Base-by-base conservation (phyloP, 345 rosid genomes). In the Citrus maxima region DNA sequence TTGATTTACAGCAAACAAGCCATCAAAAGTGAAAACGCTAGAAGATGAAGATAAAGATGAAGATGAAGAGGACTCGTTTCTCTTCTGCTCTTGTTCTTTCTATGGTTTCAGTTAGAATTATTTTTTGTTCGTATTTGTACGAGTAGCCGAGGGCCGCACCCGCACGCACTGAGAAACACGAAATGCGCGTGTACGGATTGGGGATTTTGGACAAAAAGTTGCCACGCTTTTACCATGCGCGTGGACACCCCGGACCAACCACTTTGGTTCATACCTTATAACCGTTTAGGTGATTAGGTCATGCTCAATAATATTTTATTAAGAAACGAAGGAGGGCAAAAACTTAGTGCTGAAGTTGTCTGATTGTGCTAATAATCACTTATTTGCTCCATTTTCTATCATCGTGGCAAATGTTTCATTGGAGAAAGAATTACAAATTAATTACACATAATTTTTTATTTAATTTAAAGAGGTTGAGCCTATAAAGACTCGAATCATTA, bases 381-480 rank as follows among this genome's bases (percentile, higher is more conserved):
- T 42, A 42, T 7, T 6, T 37, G 40, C 40, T 10, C 4, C 2
- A 40, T 40, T 40, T 40, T 10, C 46, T 40, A 40, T 40, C 10
- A 40, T 10, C 10, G 4, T 0, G 10, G 13, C 13, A 40, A 40
- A 40, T 42, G 51, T 10, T 42, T 42, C 0, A 42, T 42, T 30
- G 0, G 5, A 32, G 5, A 32, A 32, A 3, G 5, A 4, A 0
- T 32, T 32, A 32, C 0, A 32, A 32, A 32, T 32, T 32, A 32
- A 32, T 32, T 32, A 32, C 0, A 4, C 5, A 4, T 4, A 4
- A 32, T 32, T 32, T 32, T 32, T 32, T 32, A 32, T 32, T 32
- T 32, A 4, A 32, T 4, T 32, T 0, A 32, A 32, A 0, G 3
- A 32, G 0, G 0, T 4, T 32, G 34, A 32, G 34, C 0, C 0